Base-by-base conservation (phyloP, 345 rosid species). In the Alliaria petiolata region DNA sequence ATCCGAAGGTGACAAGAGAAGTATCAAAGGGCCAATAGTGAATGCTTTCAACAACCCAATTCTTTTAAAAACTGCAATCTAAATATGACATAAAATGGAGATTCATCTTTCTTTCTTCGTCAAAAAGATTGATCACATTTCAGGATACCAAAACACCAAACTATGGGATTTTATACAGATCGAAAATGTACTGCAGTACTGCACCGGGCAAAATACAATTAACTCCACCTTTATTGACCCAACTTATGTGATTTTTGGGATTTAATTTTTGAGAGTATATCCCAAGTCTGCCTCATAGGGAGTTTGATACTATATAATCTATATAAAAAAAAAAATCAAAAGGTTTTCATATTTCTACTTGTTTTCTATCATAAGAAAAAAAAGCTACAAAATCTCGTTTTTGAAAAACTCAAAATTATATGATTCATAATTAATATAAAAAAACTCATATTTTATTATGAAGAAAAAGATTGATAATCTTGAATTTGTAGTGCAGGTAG, bases 11-110 rank as follows among this genome's bases (percentile, higher is more conserved):
- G 69, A 53, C 79, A 68, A 44, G 26, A 17, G n/a, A n/a, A n/a
- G n/a, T n/a, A n/a, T n/a, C n/a, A n/a, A n/a, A n/a, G n/a, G n/a
- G 58, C 42, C 42, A 52, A 36, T 22, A 44, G 69, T 54, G 59
- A 75, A 44, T 75, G 73, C 69, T 75, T 75, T 61, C 74, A 75
- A 44, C 74, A 42, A 67, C 74, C 57, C 69, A 42, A 22, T 66
- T 58, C 9, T 58, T 31, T 14, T 26, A 28, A 10, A 11, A 50
- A 31, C 19, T 52, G 26, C 36, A 61, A 43, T 68, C n/a, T 60
- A 34, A 34, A 51, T 40, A 51, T 42, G 47, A 33, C 34, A 51
- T 25, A 59, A 59, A 68, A 57, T 61, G 31, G 47, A 6, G 53
- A 34, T 25, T 44, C 53, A 61, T 51, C 16, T 75, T 61, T 47